Conservation (phyloP, 768 basidiomycete genomes). For the Hygrocybe punicea region DNA sequence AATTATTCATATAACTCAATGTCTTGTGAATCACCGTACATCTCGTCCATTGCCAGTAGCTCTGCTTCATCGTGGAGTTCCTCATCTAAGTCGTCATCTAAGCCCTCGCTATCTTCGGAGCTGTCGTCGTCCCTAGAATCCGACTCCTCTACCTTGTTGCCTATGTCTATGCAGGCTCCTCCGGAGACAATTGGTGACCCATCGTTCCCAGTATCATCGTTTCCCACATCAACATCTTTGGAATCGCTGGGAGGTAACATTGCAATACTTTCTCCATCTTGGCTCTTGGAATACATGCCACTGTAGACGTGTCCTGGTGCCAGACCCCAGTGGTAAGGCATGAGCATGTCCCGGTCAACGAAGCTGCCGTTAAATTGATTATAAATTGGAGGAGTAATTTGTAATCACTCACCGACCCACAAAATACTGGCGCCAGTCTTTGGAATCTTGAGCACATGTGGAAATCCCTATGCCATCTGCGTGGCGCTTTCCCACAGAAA, state of each 20-base stretch:
- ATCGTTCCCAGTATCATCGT: too few relatives aligned
- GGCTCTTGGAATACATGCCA: not conserved
- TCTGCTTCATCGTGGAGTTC: not conserved
- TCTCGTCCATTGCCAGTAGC: not conserved
- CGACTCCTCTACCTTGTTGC: too few relatives aligned
- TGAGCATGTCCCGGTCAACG: conserved; percentile 19
- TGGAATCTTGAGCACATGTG: not conserved
- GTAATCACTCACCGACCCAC: conserved; percentile 34
- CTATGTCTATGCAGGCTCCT: too few relatives aligned
- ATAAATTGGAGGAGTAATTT: not conserved
- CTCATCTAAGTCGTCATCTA: not conserved
- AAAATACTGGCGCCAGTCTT: conserved; percentile 25
- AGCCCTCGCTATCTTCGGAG: not conserved
- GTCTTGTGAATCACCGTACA: not conserved
- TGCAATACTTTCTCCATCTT: not conserved
- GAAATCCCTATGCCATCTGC: not conserved
- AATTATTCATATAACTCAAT: not conserved
- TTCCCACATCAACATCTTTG: not conserved
- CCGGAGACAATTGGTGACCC: too few relatives aligned
- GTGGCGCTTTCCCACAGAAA: conserved; percentile 15
- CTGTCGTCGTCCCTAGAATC: too few relatives aligned
- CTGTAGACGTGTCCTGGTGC: conserved; percentile 11
- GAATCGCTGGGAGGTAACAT: not conserved
- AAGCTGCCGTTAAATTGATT: conserved; percentile 10
- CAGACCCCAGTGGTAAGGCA: conserved; percentile 20